Evolutionary conservation across 192 early-diverging fungal genomes (phyloP).

Genomic region (Entrophospora sp.): DNA sequence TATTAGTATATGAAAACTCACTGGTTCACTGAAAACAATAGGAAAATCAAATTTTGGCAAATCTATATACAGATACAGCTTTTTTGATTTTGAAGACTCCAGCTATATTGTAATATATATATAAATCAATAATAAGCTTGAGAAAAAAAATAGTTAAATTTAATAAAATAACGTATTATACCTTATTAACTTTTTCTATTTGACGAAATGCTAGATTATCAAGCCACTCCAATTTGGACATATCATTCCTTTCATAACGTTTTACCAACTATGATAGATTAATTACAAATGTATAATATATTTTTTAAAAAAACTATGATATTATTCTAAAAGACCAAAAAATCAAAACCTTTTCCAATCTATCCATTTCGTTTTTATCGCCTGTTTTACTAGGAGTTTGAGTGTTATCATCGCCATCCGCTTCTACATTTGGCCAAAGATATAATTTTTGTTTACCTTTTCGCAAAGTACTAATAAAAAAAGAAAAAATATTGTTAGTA

Average conservation of each 20-base stretch:
- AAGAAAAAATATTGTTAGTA: no score
- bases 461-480: constrained; percentile 54
- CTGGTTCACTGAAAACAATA: constrained; percentile 79
- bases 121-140: not conserved
- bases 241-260: constrained; percentile 81
- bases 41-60: constrained; percentile 96
- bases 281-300: no score
- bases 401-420: constrained; percentile 49
- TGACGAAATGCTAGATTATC: constrained; percentile 84
- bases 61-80: constrained; percentile 76
- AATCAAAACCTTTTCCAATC: constrained; percentile 80
- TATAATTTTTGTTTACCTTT: constrained; percentile 76
- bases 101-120: constrained; percentile 27
- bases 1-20: constrained; percentile 44
- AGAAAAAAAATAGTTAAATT: not conserved
- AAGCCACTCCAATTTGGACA: constrained; percentile 82
- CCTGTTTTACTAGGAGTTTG: constrained; percentile 46
- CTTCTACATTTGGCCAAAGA: constrained; percentile 59
- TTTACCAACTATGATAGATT: constrained; percentile 47
- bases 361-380: constrained; percentile 65
- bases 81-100: constrained; percentile 42
- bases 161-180: no score
- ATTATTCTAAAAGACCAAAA: no score
- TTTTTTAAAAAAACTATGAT: no score
- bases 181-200: constrained; percentile 75